phyloP scores from a whole-genome alignment of 257 asterid species.

The Solanum chaucha region DNA sequence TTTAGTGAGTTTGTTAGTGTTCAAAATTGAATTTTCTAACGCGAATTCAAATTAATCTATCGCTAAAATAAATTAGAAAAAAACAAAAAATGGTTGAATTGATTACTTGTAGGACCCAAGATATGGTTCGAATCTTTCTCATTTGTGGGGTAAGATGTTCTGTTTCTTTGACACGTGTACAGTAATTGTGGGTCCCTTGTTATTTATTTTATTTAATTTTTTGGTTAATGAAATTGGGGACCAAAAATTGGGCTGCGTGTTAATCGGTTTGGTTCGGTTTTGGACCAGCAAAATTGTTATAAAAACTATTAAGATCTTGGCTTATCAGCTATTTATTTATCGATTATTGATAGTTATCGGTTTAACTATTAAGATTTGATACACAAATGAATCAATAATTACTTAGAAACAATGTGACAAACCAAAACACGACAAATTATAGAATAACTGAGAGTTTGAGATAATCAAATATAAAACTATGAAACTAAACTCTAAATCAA shows the following conservation, averaged over 20 bases:
- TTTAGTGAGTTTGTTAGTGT: background rate
- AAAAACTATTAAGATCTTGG: no score
- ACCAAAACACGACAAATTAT: background rate
- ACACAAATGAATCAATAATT: no score
- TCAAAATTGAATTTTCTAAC: background rate
- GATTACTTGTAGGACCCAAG: slow-evolving; percentile 35
- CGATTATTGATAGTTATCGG: fast-evolving
- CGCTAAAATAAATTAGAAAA: background rate
- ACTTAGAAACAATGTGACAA: no score
- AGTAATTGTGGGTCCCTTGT: slow-evolving; percentile 16
- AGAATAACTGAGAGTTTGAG: background rate
- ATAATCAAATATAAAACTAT: no score
- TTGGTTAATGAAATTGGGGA: background rate
- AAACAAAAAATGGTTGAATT: background rate
- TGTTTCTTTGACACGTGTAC: slow-evolving; percentile 58
- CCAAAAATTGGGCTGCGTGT: background rate
- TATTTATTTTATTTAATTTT: background rate
- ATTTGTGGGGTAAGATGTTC: slow-evolving; percentile 10
- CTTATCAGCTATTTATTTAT: no score
- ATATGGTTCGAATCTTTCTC: slow-evolving; percentile 36
- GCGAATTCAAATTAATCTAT: fast-evolving
- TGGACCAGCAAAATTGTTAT: background rate
- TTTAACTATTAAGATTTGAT: no score
- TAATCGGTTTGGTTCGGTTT: background rate
- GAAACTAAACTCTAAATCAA: no score